Evolutionary conservation across 1,284 basidiomycete genomes (phyloP), one percentile per base, ranked within the genome.

Genomic region (Ustanciosporium gigantosporum): DNA sequence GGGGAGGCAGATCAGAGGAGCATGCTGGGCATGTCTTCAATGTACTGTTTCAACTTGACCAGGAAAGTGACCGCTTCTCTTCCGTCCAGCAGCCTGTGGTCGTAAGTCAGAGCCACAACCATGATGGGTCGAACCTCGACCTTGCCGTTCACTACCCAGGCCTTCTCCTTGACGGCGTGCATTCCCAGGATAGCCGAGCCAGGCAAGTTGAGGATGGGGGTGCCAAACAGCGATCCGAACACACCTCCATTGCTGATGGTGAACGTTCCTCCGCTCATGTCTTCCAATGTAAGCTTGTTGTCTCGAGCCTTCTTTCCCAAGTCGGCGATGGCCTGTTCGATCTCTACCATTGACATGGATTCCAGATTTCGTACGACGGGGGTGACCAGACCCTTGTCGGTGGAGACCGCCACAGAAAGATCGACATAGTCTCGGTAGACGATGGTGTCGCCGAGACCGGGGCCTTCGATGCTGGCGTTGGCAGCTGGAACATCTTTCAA

Each of bases 241-340:
- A 98, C 94, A 73, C 94, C 95, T 40, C 95, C 95, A 79, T 98
- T 98, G 45, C 94, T 97, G 80, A 98, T 97, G 72, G 94, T 98
- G 84, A 98, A 97, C 19, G 90, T 88, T 42, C 94, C 93, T 46
- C 94, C 95, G 34, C 90, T 84, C 94, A 80, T 80, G 66, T 80
- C 79, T 51, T 98, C 95, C 51, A 98, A 84, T 23, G 90, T 88
- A 42, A 98, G 85, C 82, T 97, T 96, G 78, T 88, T 86, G 79
- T 97, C 94, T 59, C 89, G 85, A 36, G 93, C 93, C 88, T 94
- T 97, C 83, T 88, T 90, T 64, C 92, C 94, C 16, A 97, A 83
- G 27, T 83, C 84, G 41, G 89, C 85, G 72, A 98, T 95, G 78
- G 90, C 93, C 80, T 86, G 85, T 83, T 98, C 94, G 67, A 98